phyloP scores from a whole-genome alignment of 495 filamentous ascomycete species.

The Talaromyces proteolyticus region DNA sequence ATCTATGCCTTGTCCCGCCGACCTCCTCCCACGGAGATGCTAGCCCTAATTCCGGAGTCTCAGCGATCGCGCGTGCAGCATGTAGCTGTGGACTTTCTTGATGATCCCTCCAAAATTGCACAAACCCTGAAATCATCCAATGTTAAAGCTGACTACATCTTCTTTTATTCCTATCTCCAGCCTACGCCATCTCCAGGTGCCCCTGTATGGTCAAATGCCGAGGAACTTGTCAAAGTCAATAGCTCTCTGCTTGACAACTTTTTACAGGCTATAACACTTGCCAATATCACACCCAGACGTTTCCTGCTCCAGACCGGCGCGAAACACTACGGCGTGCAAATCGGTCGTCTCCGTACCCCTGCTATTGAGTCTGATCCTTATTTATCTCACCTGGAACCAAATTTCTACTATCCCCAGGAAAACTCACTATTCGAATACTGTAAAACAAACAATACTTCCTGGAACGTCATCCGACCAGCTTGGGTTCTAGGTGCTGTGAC shows the following conservation, averaged over 20 bases:
- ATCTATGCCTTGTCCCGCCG: conserved; percentile 41
- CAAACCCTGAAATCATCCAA: conserved; percentile 19
- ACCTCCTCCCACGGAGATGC: conserved; percentile 21
- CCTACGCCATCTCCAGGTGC: conserved; percentile 21
- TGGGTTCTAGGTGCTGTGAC: conserved; percentile 41
- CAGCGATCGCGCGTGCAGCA: conserved; percentile 25
- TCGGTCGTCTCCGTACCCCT: conserved; percentile 34
- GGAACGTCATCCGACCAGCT: conserved; percentile 33
- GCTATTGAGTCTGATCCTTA: conserved; percentile 36
- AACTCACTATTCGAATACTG: conserved; percentile 32
- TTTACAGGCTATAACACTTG: conserved; percentile 26
- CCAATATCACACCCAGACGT: conserved; percentile 32
- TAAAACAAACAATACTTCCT: conserved; percentile 15
- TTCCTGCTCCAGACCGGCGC: conserved; percentile 45
- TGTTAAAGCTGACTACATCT: conserved; percentile 17
- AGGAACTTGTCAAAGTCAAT: conserved; percentile 33
- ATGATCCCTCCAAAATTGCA: conserved; percentile 27
- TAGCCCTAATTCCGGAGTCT: conserved; percentile 2
- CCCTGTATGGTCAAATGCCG: conserved; percentile 30
- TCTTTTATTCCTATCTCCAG: conserved; percentile 27
- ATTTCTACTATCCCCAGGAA: conserved; percentile 51
- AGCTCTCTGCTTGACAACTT: conserved; percentile 36
- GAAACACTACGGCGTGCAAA: conserved; percentile 44
- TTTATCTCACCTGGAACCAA: conserved; percentile 25
- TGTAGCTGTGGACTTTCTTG: conserved; percentile 39